Evolutionary conservation across 163 green algal species (phyloP).

Genomic region (Chlorella variabilis): DNA sequence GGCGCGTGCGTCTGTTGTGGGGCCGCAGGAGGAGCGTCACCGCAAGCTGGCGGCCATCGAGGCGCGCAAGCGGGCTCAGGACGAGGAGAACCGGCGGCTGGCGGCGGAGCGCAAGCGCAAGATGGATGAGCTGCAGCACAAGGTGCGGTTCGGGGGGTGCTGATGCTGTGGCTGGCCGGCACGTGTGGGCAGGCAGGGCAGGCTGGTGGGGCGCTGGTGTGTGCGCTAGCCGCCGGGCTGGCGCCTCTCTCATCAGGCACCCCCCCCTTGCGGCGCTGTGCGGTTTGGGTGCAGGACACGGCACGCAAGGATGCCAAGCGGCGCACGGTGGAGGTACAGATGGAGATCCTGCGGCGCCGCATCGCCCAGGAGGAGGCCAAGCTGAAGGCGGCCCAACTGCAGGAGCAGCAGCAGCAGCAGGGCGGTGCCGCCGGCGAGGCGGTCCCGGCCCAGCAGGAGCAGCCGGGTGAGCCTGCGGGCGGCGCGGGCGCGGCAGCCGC

Average conservation of each 20-base stretch:
- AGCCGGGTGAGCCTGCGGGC: too few species aligned
- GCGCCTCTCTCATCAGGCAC: too few species aligned
- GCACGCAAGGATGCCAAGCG: slow-evolving; percentile 17
- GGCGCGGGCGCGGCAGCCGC: neutral
- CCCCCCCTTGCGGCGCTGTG: too few species aligned
- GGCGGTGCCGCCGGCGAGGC: too few species aligned
- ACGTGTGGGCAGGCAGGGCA: too few species aligned
- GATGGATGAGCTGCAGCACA: slow-evolving; percentile 26
- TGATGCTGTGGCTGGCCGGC: neutral
- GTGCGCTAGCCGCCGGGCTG: too few species aligned
- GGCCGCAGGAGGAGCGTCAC: slow-evolving; percentile 19
- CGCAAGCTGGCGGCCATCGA: slow-evolving; percentile 36
- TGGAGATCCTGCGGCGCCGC: slow-evolving; percentile 24
- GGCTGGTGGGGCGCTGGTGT: too few species aligned
- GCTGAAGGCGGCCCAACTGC: neutral
- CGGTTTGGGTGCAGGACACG: neutral
- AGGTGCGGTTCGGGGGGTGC: neutral
- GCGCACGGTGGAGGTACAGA: slow-evolving; percentile 14
- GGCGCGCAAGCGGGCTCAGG: slow-evolving; percentile 20
- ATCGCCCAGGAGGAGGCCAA: slow-evolving; percentile 33
- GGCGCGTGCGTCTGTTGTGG: too few species aligned
- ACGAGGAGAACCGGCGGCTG: slow-evolving; percentile 44
- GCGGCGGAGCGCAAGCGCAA: slow-evolving; percentile 49
- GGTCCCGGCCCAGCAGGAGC: too few species aligned
- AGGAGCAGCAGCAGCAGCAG: neutral